Evolutionary conservation across 768 basidiomycete species (phyloP).

Genomic region (Grammothele lineata): DNA sequence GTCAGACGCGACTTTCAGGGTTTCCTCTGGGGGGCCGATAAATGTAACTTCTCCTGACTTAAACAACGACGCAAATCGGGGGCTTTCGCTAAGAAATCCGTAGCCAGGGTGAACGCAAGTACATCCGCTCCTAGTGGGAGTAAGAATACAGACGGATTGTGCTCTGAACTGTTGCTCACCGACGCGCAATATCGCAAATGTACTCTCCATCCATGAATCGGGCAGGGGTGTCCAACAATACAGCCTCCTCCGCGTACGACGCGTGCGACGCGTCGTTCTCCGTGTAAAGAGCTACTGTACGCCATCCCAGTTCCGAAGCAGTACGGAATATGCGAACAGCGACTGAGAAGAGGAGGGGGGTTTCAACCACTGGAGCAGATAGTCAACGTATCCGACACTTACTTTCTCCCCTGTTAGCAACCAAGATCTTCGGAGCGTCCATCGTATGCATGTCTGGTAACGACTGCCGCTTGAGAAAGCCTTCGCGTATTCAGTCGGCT

Average conservation of each 20-base stretch:
- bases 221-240: conserved; percentile 12
- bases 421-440: conserved; percentile 19
- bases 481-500: too few species aligned
- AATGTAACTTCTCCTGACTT: conserved; percentile 13
- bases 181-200: conserved; percentile 20
- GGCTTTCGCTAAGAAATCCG: conserved; percentile 28
- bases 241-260: conserved; percentile 23
- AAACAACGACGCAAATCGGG: conserved; percentile 23
- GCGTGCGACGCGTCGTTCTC: conserved; percentile 24
- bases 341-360: conserved; percentile 5
- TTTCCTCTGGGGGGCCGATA: conserved; percentile 24
- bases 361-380: too few species aligned
- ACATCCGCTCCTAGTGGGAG: conserved; percentile 2
- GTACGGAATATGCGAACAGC: conserved; percentile 29
- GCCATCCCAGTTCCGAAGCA: conserved; percentile 23
- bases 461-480: too few species aligned
- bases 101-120: conserved; percentile 29
- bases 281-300: conserved; percentile 27
- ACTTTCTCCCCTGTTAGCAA: conserved; percentile 35
- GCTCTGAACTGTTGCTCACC: conserved; percentile 1
- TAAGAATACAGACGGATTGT: too few species aligned
- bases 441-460: too few species aligned
- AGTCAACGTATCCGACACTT: conserved; percentile 16
- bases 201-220: conserved; percentile 13
- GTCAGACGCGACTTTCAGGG: conserved; percentile 20